A percentile compares a stretch with the other conserved stretches of the same genome.
Conservation (phyloP, 805 yeast genomes). For the Candida michaelii region DNA sequence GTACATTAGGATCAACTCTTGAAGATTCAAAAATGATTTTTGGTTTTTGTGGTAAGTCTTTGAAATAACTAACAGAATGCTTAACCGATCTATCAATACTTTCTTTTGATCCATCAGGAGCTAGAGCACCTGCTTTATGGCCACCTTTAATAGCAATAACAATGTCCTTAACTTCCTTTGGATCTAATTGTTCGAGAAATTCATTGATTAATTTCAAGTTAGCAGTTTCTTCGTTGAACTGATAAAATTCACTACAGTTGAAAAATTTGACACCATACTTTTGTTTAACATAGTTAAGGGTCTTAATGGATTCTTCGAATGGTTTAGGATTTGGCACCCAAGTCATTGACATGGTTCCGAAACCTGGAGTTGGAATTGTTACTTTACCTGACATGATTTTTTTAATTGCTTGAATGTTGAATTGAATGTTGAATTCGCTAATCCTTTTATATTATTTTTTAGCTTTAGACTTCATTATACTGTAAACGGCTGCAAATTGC, state of each 20-base stretch:
- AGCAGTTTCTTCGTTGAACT: slow-evolving; percentile 34
- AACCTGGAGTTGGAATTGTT: slow-evolving; percentile 42
- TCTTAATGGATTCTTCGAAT: slow-evolving; percentile 50
- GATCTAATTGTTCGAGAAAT: slow-evolving; percentile 44
- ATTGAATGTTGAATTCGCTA: too few relatives aligned
- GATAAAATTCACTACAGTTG: slow-evolving; percentile 82
- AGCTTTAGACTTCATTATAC: too few relatives aligned
- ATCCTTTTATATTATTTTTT: too few relatives aligned
- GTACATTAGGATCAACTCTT: slow-evolving; percentile 58
- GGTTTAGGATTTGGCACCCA: slow-evolving; percentile 62
- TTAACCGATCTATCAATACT: slow-evolving; percentile 43
- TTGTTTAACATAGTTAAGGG: slow-evolving; percentile 50
- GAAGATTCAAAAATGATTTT: slow-evolving; percentile 64
- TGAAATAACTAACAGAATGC: slow-evolving; percentile 31
- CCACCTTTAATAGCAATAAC: slow-evolving; percentile 72
- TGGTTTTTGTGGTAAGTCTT: slow-evolving; percentile 26
- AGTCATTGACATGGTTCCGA: slow-evolving; percentile 82
- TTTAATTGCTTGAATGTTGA: too few relatives aligned
- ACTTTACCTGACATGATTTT: neutral
- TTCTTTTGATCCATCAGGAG: slow-evolving; percentile 26
- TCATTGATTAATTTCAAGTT: slow-evolving; percentile 41
- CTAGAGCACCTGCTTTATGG: neutral
- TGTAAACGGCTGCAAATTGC: too few relatives aligned
- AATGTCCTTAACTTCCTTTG: slow-evolving; percentile 47
- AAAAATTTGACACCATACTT: slow-evolving; percentile 50